A percentile compares a stretch with the other conserved stretches of the same genome.
phyloP scores from a whole-genome alignment of 257 asterid genomes.

The Striga asiatica region DNA sequence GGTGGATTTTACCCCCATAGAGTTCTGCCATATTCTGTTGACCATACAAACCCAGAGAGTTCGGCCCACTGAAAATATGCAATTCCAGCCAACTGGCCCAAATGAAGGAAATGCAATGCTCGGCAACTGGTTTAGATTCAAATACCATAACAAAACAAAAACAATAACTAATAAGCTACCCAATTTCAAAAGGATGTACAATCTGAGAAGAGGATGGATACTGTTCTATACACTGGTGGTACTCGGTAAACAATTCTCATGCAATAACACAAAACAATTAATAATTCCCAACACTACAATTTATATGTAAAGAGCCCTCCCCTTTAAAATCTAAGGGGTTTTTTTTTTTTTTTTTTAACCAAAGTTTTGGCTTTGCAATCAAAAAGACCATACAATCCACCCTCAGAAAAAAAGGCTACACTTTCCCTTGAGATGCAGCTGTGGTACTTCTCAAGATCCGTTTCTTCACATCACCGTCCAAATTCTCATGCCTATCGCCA shows the following conservation, averaged over 20 bases:
- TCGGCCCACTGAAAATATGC: too few relatives aligned
- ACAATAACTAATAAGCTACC: constrained; percentile 2
- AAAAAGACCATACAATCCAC: background rate
- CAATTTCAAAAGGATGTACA: constrained; percentile 15
- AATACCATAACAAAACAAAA: background rate
- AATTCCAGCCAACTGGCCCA: too few relatives aligned
- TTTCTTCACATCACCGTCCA: background rate
- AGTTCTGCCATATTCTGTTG: too few relatives aligned
- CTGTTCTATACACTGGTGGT: constrained; percentile 18
- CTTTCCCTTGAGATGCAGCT: background rate
- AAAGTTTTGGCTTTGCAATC: background rate
- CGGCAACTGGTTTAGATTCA: too few relatives aligned
- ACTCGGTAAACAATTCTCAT: constrained; percentile 22
- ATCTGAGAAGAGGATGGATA: constrained; percentile 2
- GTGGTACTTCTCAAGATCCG: background rate
- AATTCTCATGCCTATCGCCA: background rate
- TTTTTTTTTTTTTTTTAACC: background rate
- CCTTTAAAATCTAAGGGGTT: constrained; percentile 1
- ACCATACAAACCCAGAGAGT: too few relatives aligned
- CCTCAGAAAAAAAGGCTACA: background rate
- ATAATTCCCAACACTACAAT: background rate
- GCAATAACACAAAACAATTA: constrained; percentile 2
- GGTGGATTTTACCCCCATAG: too few relatives aligned
- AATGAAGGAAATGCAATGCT: too few relatives aligned
- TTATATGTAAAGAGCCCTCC: background rate